Percentiles rank a stretch among this genome's conserved stretches.
These are phyloP conservation scores for Aspergillus fumigatiaffinis DNA, from an alignment of 2,329 filamentous ascomycete genomes.

Conservation along the genomic window DNA sequence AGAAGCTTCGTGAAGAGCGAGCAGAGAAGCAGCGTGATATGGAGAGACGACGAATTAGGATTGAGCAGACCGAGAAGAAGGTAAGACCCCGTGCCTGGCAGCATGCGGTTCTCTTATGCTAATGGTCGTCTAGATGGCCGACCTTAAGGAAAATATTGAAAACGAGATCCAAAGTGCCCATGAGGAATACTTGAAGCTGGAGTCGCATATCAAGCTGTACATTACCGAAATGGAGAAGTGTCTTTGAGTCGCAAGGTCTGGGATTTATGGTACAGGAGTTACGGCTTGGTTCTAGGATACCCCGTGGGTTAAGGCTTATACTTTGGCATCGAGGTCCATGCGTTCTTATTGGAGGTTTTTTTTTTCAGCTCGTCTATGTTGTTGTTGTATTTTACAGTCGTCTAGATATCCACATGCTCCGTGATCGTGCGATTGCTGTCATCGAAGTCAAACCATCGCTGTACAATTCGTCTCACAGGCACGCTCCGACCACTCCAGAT, in stretches of 20 bases:
- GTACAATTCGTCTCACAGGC: conserved; percentile 54
- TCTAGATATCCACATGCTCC: conserved; percentile 3
- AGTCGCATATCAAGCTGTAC: conserved; percentile 94
- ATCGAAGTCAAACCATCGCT: conserved; percentile 63
- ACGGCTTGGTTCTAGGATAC: conserved; percentile 37
- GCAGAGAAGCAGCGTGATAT: conserved; percentile 86
- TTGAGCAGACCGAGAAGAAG: conserved; percentile 99
- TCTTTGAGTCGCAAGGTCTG: conserved; percentile 42
- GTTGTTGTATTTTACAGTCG: conserved; percentile 3
- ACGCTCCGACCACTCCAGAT: conserved; percentile 58
- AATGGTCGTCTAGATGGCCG: conserved; percentile 69
- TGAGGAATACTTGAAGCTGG: conserved; percentile 96
- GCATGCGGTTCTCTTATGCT: conserved; percentile 1
- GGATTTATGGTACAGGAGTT: conserved; percentile 32
- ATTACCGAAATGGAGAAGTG: conserved; percentile 98
- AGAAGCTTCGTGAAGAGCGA: conserved; percentile 76
- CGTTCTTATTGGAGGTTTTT: conserved; percentile 9
- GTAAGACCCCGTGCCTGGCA: conserved; percentile 45
- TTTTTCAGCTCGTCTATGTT: conserved; percentile 6
- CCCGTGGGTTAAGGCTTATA: conserved; percentile 29
- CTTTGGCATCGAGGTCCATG: conserved; percentile 23
- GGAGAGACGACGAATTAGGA: conserved; percentile 84
- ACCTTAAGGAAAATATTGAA: conserved; percentile 96
- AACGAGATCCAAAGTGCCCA: conserved; percentile 86
- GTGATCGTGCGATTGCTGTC: conserved; percentile 25